Evolutionary conservation across 441 rosid genomes (phyloP).

Genomic region (Biscutella auriculata): DNA sequence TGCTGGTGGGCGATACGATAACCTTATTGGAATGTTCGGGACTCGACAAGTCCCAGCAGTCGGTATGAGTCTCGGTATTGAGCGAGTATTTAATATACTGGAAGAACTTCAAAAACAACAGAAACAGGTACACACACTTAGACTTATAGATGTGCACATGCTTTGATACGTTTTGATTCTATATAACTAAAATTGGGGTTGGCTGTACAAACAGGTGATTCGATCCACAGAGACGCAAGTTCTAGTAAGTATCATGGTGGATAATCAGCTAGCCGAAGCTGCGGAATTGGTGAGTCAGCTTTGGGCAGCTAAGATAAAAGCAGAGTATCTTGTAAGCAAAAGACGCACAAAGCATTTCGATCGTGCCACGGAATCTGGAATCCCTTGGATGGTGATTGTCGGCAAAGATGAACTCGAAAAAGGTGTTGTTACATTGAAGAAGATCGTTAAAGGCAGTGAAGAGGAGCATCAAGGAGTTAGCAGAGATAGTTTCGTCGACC

Average conservation of each 20-base stretch:
- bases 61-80: constrained; percentile 90
- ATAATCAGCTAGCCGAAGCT: constrained; percentile 36
- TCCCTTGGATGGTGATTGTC: not conserved
- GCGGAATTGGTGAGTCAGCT: constrained; percentile 46
- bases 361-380: too few relatives aligned
- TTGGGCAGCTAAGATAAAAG: constrained; percentile 46
- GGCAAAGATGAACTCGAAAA: constrained; percentile 46
- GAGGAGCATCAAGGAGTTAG: constrained; percentile 21
- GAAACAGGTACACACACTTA: constrained; percentile 31
- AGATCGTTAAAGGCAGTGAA: constrained; percentile 32
- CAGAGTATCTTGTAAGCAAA: constrained; percentile 41
- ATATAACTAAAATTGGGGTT: not conserved
- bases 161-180: not conserved
- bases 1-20: constrained; percentile 92
- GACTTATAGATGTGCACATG: not conserved
- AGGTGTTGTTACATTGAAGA: constrained; percentile 40
- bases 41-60: constrained; percentile 79
- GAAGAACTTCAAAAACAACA: constrained; percentile 47
- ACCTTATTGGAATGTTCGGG: constrained; percentile 67
- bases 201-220: constrained; percentile 23
- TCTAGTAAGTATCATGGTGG: constrained; percentile 31
- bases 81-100: constrained; percentile 60
- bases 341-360: constrained; percentile 1
- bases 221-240: constrained; percentile 55
- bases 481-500: constrained; percentile 27